A percentile compares a stretch with the other conserved stretches of the same genome.
These are phyloP conservation scores for Elaphomyces granulatus DNA, from an alignment of 495 filamentous ascomycete genomes.

Conservation along the genomic window DNA sequence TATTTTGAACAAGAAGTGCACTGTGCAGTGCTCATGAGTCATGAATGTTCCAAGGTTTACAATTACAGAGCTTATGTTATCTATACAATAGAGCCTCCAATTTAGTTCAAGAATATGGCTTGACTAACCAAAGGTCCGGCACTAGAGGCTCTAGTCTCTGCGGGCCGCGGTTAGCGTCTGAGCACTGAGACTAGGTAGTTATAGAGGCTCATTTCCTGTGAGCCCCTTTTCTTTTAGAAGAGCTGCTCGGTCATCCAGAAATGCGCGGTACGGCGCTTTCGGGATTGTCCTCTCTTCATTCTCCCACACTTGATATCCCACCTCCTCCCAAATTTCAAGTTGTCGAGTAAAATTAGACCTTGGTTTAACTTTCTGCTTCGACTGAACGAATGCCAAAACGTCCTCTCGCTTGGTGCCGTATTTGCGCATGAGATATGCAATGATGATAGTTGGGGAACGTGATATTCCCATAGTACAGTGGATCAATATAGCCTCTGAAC, in stretches of 20 bases:
- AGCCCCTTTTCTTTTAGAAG: conserved; percentile 12
- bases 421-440: conserved; percentile 23
- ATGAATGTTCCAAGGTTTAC: too few species aligned
- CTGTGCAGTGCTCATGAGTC: too few species aligned
- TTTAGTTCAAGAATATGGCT: too few species aligned
- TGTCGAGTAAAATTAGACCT: conserved; percentile 15
- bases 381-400: conserved; percentile 7
- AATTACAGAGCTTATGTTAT: too few species aligned
- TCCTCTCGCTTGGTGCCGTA: conserved; percentile 2
- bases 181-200: too few species aligned
- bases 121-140: too few species aligned
- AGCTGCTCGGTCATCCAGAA: conserved; percentile 14
- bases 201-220: conserved; percentile 18
- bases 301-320: conserved; percentile 23
- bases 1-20: too few species aligned
- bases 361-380: conserved; percentile 14
- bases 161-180: too few species aligned
- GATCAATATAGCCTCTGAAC: conserved; percentile 16
- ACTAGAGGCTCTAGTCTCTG: too few species aligned
- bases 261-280: conserved; percentile 17
- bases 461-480: conserved; percentile 26
- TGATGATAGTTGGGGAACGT: conserved; percentile 21
- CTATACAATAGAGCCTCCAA: too few species aligned
- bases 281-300: conserved; percentile 14
- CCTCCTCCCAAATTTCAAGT: conserved; percentile 18